Evolutionary conservation across 169 alveolate species (phyloP).

Genomic region (Plasmodium billcollinsi): DNA sequence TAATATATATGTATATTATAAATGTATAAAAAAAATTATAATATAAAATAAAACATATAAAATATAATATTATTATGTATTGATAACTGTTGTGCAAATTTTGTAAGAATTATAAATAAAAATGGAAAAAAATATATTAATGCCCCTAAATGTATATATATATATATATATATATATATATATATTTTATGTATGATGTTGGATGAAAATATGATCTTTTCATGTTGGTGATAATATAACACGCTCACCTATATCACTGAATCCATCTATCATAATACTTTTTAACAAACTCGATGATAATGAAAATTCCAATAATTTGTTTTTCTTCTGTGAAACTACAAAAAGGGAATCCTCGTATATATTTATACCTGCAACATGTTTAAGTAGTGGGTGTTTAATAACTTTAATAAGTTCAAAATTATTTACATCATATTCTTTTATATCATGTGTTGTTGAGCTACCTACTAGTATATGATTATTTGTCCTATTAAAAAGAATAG

Average conservation of each 20-base stretch:
- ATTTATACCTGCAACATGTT: slow-evolving; percentile 74
- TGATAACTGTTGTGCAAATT: not conserved
- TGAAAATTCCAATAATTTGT: slow-evolving; percentile 74
- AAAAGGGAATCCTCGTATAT: slow-evolving; percentile 56
- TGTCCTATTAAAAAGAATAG: slow-evolving; percentile 39
- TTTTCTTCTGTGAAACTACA: slow-evolving; percentile 71
- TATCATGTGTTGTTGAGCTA: slow-evolving; percentile 75
- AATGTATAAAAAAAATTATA: too few relatives aligned
- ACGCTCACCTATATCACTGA: slow-evolving; percentile 75
- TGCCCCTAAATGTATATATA: not conserved
- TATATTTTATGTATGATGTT: not conserved
- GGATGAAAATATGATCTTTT: not conserved
- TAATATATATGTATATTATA: too few relatives aligned
- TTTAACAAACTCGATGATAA: slow-evolving; percentile 40
- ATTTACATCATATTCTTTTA: slow-evolving; percentile 67
- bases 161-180: not conserved
- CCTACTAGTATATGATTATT: slow-evolving; percentile 71
- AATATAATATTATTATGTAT: not conserved
- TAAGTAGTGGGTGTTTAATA: slow-evolving; percentile 67
- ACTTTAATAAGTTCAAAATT: slow-evolving; percentile 65
- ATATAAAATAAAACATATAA: too few relatives aligned
- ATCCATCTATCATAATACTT: slow-evolving; percentile 36
- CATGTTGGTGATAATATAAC: slow-evolving; percentile 32
- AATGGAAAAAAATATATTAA: not conserved
- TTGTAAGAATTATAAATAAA: not conserved